Base-by-base conservation (phyloP, 2,329 filamentous ascomycete genomes). In the Tolypocladium amazonense region DNA sequence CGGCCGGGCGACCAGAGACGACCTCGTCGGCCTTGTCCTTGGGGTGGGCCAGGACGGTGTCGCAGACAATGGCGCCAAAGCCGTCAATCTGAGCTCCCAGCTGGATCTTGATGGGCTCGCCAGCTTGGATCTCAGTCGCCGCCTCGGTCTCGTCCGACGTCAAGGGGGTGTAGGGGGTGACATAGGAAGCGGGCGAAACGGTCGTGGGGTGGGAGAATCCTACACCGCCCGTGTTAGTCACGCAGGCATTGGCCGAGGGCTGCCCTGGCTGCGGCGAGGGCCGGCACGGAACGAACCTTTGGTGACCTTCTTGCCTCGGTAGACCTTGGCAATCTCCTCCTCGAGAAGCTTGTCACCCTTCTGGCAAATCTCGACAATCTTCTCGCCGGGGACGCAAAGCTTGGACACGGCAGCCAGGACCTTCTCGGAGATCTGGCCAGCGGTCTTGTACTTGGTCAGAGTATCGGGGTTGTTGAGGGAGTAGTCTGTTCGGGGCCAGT, bases 21-120 rank as follows among this genome's bases (percentile, higher is more conserved):
- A 82, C 81, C 65, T 84, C 86, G 60, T 82, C 78, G 57, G 82
- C 76, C 68, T 85, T 81, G 62, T 84, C 83, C 69, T 81, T 80
- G 64, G 81, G 74, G 56, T 81, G 80, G 57, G 95, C 88, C 61
- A 97, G 75, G 66, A 97, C 82, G 62, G 91, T 96, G 77, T 97
- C 89, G 78, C 94, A 97, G 68, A 97, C 90, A 72, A 99, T 97
- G 67, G 93, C 89, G 68, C 91, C 92, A 71, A 97, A 96, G 59
- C 94, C 94, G 78, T 97, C 91, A 65, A 99, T 97, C 79, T 99
- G 94, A 58, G 94, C 94, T 71, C 94, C 94, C n/a, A 99, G 86
- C 79, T 99, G 94, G 74, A 99, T 94, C 85, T 99, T 99, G 78
- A 96, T 84, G 63, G 90, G 79, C 79, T 99, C 94, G 63, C 87